These are phyloP conservation scores for Chaetomium globosum DNA, from an alignment of 2,329 filamentous ascomycete genomes.

Conservation along the genomic window DNA sequence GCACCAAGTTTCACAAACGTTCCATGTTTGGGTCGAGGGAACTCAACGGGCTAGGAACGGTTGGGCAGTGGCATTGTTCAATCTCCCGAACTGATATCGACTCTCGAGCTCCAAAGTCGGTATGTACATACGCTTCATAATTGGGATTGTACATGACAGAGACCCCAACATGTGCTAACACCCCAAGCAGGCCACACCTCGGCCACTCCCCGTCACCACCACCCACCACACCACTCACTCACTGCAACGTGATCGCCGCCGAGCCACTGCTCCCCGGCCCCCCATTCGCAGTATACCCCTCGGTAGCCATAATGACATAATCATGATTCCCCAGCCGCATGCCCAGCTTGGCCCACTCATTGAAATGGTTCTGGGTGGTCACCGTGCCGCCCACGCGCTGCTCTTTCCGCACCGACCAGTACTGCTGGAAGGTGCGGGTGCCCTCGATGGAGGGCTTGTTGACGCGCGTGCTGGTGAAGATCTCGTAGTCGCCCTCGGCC, in stretches of 20 bases:
- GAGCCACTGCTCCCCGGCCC: constrained; percentile 42
- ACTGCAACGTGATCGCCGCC: constrained; percentile 23
- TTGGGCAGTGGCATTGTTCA: too few relatives aligned
- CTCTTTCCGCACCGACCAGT: constrained; percentile 52
- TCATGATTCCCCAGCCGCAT: constrained; percentile 54
- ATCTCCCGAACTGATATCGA: too few relatives aligned
- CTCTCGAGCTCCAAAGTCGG: background rate
- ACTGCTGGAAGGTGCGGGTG: constrained; percentile 57
- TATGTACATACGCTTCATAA: background rate
- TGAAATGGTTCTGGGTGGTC: constrained; percentile 55
- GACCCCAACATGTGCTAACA: too few relatives aligned
- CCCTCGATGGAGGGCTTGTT: constrained; percentile 59
- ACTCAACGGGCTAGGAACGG: background rate
- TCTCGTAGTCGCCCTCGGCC: constrained; percentile 57
- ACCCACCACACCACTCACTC: background rate
- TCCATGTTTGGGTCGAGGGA: background rate
- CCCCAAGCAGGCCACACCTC: background rate
- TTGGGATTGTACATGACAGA: background rate
- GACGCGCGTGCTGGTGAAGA: constrained; percentile 52
- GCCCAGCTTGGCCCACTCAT: constrained; percentile 55
- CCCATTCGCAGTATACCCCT: constrained; percentile 50
- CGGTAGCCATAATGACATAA: constrained; percentile 57
- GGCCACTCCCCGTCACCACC: too few relatives aligned
- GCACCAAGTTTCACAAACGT: background rate
- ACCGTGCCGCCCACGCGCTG: constrained; percentile 58